Conservation (phyloP, 1,284 basidiomycete genomes). For the Trametes hirsuta region DNA sequence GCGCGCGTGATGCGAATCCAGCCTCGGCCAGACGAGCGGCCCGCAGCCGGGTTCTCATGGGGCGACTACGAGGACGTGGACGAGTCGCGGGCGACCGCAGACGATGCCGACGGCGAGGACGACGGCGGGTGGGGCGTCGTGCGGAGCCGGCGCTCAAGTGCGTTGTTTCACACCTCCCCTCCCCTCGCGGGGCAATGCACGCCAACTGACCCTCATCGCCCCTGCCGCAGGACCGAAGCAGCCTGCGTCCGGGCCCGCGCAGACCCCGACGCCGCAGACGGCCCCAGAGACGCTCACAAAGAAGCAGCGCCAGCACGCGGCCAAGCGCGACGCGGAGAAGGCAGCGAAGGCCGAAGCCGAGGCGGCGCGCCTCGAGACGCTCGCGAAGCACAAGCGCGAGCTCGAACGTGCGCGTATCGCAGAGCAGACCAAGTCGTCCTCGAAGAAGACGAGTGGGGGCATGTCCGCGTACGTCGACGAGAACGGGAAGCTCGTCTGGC, state of each 20-base stretch:
- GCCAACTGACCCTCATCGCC: not conserved
- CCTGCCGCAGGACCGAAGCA: conserved; percentile 25
- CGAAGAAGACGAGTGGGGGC: conserved; percentile 31
- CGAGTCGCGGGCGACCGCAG: conserved; percentile 43
- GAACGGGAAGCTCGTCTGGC: conserved; percentile 38
- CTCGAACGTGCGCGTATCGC: conserved; percentile 56
- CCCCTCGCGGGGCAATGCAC: not conserved
- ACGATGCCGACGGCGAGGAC: conserved; percentile 61
- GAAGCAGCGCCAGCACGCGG: conserved; percentile 70
- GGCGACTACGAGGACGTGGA: conserved; percentile 74
- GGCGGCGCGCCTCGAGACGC: conserved; percentile 48
- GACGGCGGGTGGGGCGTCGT: conserved; percentile 76
- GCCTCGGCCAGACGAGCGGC: conserved; percentile 55
- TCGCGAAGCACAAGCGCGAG: conserved; percentile 64
- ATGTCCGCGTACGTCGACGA: conserved; percentile 35
- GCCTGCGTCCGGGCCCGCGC: conserved; percentile 16
- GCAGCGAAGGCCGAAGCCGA: conserved; percentile 59
- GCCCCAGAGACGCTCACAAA: conserved; percentile 57
- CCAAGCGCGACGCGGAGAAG: conserved; percentile 60
- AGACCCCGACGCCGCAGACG: conserved; percentile 28
- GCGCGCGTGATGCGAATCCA: conserved; percentile 67
- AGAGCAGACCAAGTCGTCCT: conserved; percentile 43
- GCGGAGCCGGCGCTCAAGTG: conserved; percentile 56
- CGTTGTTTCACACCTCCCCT: conserved; percentile 22
- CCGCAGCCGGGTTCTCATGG: conserved; percentile 71